Evolutionary conservation across 2,329 filamentous ascomycete genomes (phyloP), one percentile per base, ranked within the genome.

Genomic region (Amauroascus verrucosus): DNA sequence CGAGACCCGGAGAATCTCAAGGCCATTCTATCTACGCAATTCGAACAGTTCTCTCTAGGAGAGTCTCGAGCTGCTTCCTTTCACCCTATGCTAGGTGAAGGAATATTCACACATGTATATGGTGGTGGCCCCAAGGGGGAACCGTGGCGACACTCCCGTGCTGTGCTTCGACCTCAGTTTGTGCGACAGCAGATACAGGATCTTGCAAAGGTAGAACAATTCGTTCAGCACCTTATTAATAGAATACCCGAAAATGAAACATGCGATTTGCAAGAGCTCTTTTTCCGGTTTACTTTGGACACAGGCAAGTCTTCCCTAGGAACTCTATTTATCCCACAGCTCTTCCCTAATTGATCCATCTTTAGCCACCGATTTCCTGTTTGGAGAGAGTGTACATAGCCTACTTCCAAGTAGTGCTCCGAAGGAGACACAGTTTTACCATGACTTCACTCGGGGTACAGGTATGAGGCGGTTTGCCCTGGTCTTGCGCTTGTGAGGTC

Each of bases 1-100:
- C 80, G 80, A 4, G 88, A 95, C 60, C 85, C 86, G 0, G 88
- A 94, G 63, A 95, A 95, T 64, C 85, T 94, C 72, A 95, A 95
- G 68, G 87, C 90, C 4, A 77, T 96, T 18, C 75, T 96, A 16
- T 86, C 89, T 0, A 85, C 84, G 0, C 88, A 95, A 64, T 96
- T 95, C 64, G 71, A 72, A 37, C 86, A 94, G 64, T 96, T 83
- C 30, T 51, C 43, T 9, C 89, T 95, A 66, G 88, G 89, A 6
- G 70, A 81, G 57, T 69, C 87, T 58, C 72, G 95, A 18, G 86
- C 85, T 22, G 78, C 88, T 61, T 80, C 81, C 70, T 53, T 67
- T 54, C 57, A 61, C 41, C 66, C 63, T 2, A 54, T 71, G 44
- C 54, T 72, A 5, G 68, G 67, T 2, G 63, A 62, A 65, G 73